phyloP scores from a whole-genome alignment of 108 stramenopile genomes.

The Pseudonitzschia delicatissima region DNA sequence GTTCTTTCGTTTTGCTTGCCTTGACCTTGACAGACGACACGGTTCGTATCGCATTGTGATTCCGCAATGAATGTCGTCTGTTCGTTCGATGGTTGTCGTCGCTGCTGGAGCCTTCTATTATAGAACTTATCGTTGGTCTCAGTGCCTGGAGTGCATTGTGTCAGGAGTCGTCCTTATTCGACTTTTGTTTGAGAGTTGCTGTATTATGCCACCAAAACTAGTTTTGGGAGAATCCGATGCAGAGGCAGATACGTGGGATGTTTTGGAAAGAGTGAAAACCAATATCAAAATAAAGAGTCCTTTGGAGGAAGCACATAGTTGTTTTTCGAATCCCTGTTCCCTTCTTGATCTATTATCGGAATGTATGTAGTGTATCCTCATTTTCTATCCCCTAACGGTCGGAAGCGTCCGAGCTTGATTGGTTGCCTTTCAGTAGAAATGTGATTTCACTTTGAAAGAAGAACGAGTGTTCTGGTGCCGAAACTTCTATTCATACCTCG shows the following conservation, averaged over 20 bases:
- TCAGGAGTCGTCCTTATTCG: background rate
- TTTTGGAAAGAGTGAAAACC: background rate
- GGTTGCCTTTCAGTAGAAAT: too few species aligned
- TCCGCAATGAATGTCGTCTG: background rate
- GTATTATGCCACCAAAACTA: background rate
- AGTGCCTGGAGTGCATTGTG: slow-evolving; percentile 1
- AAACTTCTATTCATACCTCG: too few species aligned
- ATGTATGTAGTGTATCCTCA: too few species aligned
- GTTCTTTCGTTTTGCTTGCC: background rate
- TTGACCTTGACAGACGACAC: background rate
- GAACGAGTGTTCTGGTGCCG: too few species aligned
- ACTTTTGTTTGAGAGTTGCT: background rate
- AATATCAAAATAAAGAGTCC: too few species aligned
- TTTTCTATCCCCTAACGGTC: too few species aligned
- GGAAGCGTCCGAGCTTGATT: too few species aligned
- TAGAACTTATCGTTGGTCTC: background rate
- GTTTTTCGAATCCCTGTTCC: too few species aligned
- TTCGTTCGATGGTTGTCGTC: background rate
- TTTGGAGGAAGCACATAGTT: too few species aligned
- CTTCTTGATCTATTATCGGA: too few species aligned
- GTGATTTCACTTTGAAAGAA: too few species aligned
- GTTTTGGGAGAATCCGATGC: background rate
- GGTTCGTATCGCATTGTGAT: background rate
- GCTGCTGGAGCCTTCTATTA: background rate
- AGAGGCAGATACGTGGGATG: background rate